Evolutionary conservation across 2,329 filamentous ascomycete genomes (phyloP), one percentile per base, ranked within the genome.

Genomic region (Cladobotryum protrusum): DNA sequence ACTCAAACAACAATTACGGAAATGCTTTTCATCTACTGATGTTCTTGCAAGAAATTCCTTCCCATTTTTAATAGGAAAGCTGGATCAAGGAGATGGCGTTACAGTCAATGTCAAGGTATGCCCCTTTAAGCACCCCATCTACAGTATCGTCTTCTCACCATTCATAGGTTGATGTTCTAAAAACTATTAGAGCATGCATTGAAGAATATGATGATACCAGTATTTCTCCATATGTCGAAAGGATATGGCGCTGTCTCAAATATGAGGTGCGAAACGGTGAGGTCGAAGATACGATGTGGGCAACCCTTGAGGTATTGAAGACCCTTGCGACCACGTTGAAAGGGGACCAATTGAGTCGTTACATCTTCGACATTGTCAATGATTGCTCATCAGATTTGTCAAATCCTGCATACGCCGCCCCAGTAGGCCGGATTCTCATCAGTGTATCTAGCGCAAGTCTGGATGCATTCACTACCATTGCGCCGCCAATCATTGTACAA

Each of bases 201-300:
- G 69, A 72, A 12, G 61, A 70, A 24, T 82, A 81, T 52, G 62
- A 69, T 1, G 63, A 75, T 36, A 67, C 74, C 0, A 65, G 72
- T 33, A 65, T 73, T 48, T 75, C 71, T 8, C 78, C 79, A 0
- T 73, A 76, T 44, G 65, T 71, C 15, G 68, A 73, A 45, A 71
- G 74, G 41, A 73, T 81, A 43, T 83, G 79, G 79, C 69, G 70
- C 29, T 78, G 78, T n/a, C 72, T 83, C 43, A 83, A 82, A 59
- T 82, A 81, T 53, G 79, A 83, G 55, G 79, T 82, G 12, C 75
- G 79, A 33, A 81, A 82, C 48, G 79, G 79, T 12, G 79, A 83
- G 52, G 71, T 79, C 8, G 73, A 77, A 52, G 79, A 82, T 53
- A 74, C 73, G 1, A 77, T 82, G 13, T 75, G 79, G 59, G 74